Evolutionary conservation across 2,329 filamentous ascomycete species (phyloP), one percentile per base, ranked within the genome.

Genomic region (Verticillium nubilum): DNA sequence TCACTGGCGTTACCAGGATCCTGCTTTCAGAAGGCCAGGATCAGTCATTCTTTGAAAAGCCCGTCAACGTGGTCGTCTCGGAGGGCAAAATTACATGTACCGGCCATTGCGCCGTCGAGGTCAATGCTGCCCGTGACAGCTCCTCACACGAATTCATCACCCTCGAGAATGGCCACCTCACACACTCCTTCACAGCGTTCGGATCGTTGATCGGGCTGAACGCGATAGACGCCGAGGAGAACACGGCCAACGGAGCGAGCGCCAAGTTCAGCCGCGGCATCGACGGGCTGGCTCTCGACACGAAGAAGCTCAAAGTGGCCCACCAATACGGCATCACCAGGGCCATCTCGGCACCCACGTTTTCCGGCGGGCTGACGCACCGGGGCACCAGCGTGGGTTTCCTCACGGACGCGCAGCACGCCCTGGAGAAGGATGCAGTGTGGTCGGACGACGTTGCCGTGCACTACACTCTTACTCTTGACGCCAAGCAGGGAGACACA

Each of bases 341-440:
- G 52, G 83, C 83, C 54, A 78, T 88, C 57, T 81, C 84, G 0
- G 81, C 85, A 1, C 85, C 85, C 2, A 74, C 73, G 29, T 79
- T 79, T 62, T 69, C 68, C 0, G 69, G 72, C 2, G 69, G 66
- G 3, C 72, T 68, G 2, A 79, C 80, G 1, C 78, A 84, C 61
- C 77, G 80, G 59, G 85, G 85, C 50, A 83, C 81, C 1, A 85
- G 83, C 61, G 83, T 82, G 5, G 85, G 84, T 2, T 85, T 87
- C 72, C 67, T 77, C 19, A 86, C 84, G 1, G 76, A 76, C 7
- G 81, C 79, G 3, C 67, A 68, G 52, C 80, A 78, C 2, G 71
- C 74, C 3, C 71, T 85, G 1, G 75, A 80, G 35, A 65, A 77
- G 19, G 77, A 74, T 1, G 80, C 82, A 26, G 72, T 87, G 4